These are phyloP conservation scores for Rhamnella rubrinervis DNA, from an alignment of 331 rosid species.

Conservation along the genomic window DNA sequence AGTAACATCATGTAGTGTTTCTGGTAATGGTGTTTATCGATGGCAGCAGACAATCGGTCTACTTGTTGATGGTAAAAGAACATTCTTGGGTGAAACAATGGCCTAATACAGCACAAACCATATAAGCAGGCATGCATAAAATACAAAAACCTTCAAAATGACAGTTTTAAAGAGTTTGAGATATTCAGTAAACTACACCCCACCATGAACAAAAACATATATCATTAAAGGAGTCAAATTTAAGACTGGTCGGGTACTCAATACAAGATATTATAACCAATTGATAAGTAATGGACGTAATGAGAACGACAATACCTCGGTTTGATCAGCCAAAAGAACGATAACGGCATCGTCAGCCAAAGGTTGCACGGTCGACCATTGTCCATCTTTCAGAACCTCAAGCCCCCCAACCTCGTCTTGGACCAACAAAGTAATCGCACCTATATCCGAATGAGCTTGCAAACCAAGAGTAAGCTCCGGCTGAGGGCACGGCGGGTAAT, in stretches of 20 bases:
- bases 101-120: not conserved
- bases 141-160: not conserved
- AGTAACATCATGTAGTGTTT: no score
- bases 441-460: slow-evolving; percentile 88
- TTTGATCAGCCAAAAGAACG: slow-evolving; percentile 81
- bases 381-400: slow-evolving; percentile 54
- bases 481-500: slow-evolving; percentile 89
- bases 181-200: not conserved
- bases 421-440: slow-evolving; percentile 70
- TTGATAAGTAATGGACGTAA: no score
- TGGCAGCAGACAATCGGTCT: slow-evolving; percentile 3
- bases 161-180: not conserved
- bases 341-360: slow-evolving; percentile 62
- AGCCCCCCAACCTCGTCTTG: slow-evolving; percentile 91
- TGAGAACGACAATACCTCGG: slow-evolving; percentile 54
- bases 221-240: no score
- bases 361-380: slow-evolving; percentile 70
- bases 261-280: no score
- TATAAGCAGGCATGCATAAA: not conserved
- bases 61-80: not conserved
- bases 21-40: slow-evolving; percentile 9
- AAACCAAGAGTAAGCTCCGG: slow-evolving; percentile 86
- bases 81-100: not conserved
- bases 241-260: no score
- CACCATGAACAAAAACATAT: not conserved